phyloP scores from a whole-genome alignment of 1,284 basidiomycete genomes.

The Apiotrichum akiyoshidainum region DNA sequence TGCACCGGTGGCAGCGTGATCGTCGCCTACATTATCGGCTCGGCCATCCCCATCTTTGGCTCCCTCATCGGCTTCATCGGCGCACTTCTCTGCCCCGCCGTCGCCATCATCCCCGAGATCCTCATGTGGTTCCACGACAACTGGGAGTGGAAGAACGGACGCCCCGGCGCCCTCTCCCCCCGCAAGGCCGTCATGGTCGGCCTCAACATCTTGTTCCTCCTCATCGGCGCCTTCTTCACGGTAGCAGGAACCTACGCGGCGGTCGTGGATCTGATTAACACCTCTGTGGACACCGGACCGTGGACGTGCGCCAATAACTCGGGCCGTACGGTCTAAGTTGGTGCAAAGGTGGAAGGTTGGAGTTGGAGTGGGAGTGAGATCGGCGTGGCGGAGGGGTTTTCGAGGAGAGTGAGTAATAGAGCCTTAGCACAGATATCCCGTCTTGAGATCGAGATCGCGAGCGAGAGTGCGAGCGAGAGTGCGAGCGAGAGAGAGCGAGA shows the following conservation, averaged over 20 bases:
- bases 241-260: slow-evolving; percentile 33
- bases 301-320: slow-evolving; percentile 32
- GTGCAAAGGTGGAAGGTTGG: neutral
- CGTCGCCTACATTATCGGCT: slow-evolving; percentile 31
- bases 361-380: neutral
- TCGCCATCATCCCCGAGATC: slow-evolving; percentile 25
- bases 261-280: slow-evolving; percentile 26
- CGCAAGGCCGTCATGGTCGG: slow-evolving; percentile 13
- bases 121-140: slow-evolving; percentile 37
- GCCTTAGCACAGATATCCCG: too few species aligned
- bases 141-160: slow-evolving; percentile 9
- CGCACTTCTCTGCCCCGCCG: slow-evolving; percentile 25
- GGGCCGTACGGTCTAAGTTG: slow-evolving; percentile 6
- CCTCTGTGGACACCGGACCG: slow-evolving; percentile 16
- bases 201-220: slow-evolving; percentile 32
- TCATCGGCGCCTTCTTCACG: slow-evolving; percentile 27
- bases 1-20: slow-evolving; percentile 20
- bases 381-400: neutral
- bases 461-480: neutral
- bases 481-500: neutral
- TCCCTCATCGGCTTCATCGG: slow-evolving; percentile 33
- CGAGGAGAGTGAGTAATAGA: neutral
- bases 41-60: slow-evolving; percentile 25
- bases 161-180: slow-evolving; percentile 16
- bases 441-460: too few species aligned